These are phyloP conservation scores for Dacryopinax spathularia DNA, from an alignment of 768 basidiomycete genomes.

Conservation along the genomic window DNA sequence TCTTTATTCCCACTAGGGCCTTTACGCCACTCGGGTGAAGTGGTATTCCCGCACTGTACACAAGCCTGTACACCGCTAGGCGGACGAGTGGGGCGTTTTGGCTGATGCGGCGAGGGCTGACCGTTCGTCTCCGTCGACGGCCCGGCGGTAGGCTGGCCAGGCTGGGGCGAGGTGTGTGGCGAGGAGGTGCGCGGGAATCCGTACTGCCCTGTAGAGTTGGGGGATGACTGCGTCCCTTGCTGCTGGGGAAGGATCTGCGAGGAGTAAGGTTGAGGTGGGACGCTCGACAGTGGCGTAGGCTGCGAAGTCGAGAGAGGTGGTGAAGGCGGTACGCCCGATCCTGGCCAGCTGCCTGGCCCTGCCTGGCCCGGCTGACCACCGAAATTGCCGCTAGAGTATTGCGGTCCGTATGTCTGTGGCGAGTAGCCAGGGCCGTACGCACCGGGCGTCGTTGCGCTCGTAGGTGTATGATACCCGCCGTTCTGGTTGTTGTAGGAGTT, in stretches of 20 bases:
- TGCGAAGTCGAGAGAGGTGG: not conserved
- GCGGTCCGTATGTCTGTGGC: not conserved
- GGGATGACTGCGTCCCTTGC: not conserved
- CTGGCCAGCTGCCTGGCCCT: not conserved
- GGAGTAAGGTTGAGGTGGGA: not conserved
- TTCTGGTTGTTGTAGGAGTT: not conserved
- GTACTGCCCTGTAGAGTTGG: not conserved
- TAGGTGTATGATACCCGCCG: not conserved
- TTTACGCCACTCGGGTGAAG: slow-evolving; percentile 84
- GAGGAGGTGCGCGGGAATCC: not conserved
- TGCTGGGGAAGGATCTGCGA: not conserved
- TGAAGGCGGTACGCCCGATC: not conserved
- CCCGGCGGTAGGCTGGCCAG: not conserved
- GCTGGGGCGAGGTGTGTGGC: not conserved
- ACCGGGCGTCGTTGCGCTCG: not conserved
- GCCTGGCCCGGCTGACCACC: too few relatives aligned
- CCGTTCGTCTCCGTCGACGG: not conserved
- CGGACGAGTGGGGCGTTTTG: slow-evolving; percentile 35
- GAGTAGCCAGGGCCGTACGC: not conserved
- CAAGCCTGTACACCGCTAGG: slow-evolving; percentile 61
- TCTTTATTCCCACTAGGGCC: slow-evolving; percentile 84
- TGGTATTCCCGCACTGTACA: slow-evolving; percentile 64
- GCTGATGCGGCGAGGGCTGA: slow-evolving; percentile 26
- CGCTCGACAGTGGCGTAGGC: not conserved
- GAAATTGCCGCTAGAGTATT: not conserved